phyloP scores from a whole-genome alignment of 768 basidiomycete genomes.

The Xanthoconium stramineum region DNA sequence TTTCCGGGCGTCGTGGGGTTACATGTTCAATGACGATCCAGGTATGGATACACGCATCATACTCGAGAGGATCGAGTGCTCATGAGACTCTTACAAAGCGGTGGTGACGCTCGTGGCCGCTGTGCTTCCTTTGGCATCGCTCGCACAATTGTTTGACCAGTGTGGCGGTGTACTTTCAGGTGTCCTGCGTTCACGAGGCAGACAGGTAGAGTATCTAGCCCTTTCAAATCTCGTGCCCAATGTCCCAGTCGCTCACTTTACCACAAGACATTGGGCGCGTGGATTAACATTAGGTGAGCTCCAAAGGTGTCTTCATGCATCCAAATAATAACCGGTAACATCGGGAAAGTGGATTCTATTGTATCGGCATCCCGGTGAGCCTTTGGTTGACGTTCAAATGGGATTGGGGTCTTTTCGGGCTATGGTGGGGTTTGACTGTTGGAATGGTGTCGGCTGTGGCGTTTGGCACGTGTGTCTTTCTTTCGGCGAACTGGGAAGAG shows the following conservation, averaged over 20 bases:
- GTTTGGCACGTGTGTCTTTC: conserved; percentile 37
- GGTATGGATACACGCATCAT: conserved; percentile 30
- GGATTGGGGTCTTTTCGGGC: conserved; percentile 61
- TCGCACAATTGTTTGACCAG: conserved; percentile 84
- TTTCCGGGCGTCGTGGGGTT: conserved; percentile 67
- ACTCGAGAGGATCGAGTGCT: background rate
- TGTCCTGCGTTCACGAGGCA: conserved; percentile 79
- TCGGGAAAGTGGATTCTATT: conserved; percentile 59
- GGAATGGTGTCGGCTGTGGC: conserved; percentile 22
- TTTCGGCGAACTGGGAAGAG: conserved; percentile 63
- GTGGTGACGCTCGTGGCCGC: conserved; percentile 43
- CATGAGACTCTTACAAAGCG: conserved; percentile 12
- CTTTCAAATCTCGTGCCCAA: background rate
- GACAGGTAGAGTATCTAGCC: conserved; percentile 46
- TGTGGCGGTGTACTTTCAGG: conserved; percentile 69
- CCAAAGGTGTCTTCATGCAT: background rate
- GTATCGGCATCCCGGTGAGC: conserved; percentile 80
- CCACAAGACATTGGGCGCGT: conserved; percentile 63
- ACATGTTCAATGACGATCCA: conserved; percentile 70
- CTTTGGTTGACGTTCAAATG: conserved; percentile 69
- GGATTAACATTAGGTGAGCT: conserved; percentile 69
- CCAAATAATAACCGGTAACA: background rate
- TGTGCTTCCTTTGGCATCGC: conserved; percentile 69
- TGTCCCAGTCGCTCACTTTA: background rate
- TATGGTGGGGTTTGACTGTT: conserved; percentile 84